Percentiles rank a stretch among this genome's conserved stretches.
phyloP scores from a whole-genome alignment of 2,329 filamentous ascomycete species.

The Geoglossum cookeanum region DNA sequence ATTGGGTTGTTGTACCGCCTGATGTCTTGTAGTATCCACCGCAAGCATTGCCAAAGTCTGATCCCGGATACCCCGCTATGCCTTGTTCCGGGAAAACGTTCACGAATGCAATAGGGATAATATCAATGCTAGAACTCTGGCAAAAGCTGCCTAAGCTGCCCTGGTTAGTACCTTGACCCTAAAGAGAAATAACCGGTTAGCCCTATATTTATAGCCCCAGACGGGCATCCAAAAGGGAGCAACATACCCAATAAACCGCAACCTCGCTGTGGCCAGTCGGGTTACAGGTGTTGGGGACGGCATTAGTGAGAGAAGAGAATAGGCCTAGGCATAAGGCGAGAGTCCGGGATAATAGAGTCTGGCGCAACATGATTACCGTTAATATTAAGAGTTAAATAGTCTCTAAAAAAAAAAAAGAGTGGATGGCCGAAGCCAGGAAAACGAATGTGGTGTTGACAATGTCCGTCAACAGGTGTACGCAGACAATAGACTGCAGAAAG shows the following conservation, averaged over 20 bases:
- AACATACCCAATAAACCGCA: conserved; percentile 31
- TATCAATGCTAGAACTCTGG: conserved; percentile 30
- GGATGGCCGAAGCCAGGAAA: too few species aligned
- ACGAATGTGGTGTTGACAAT: too few species aligned
- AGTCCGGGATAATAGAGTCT: too few species aligned
- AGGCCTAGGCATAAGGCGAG: too few species aligned
- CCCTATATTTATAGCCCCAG: not conserved
- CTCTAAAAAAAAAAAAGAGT: too few species aligned
- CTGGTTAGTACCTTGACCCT: conserved; percentile 34
- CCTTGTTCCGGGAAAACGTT: conserved; percentile 31
- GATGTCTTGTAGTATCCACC: conserved; percentile 21
- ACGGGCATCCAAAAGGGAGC: conserved; percentile 6
- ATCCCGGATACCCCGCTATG: conserved; percentile 27
- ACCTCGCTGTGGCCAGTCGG: conserved; percentile 26
- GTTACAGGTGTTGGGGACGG: too few species aligned
- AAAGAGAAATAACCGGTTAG: not conserved
- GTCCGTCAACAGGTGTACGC: too few species aligned
- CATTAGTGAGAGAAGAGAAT: too few species aligned
- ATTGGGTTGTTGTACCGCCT: conserved; percentile 20
- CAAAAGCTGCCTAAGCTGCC: conserved; percentile 31
- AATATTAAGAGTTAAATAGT: too few species aligned
- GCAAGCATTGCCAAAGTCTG: conserved; percentile 39
- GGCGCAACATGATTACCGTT: too few species aligned
- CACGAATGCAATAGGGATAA: conserved; percentile 37
- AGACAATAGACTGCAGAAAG: not conserved